Base-by-base conservation (phyloP, 2,329 filamentous ascomycete genomes). In the Cladorrhinum sp. region DNA sequence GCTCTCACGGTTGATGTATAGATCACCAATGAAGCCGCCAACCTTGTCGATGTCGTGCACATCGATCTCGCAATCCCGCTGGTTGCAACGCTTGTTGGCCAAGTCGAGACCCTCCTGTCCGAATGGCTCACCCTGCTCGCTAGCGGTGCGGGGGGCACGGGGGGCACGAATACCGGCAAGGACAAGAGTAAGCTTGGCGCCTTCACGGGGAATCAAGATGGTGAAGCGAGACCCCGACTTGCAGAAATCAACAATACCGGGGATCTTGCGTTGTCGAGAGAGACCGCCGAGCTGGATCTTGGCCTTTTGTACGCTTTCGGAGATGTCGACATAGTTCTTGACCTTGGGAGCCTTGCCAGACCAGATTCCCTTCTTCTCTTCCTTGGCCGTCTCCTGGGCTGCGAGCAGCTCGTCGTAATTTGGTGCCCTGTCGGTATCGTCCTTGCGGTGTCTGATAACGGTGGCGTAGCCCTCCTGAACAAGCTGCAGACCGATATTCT, bases 191-290 rank as follows among this genome's bases (percentile, higher is more conserved):
- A 99, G 82, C 80, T 97, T 98, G 72, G 94, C 88, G 70, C 92
- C 92, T 73, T 99, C 95, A 36, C 93, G 89, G 52, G 95, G 94
- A 54, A 99, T 86, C 9, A 99, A 80, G 36, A 99, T 82, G 24
- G 92, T 96, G 76, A 98, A 99, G 67, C 95, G 86, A 46, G 93
- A 96, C 28, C 91, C 95, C n/a, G 92, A 91, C 78, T 98, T 97
- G 80, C 96, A 95, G 74, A 96, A 99, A 75, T 99, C 95, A 48
- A 99, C 92, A 68, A 99, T 83, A 10, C 90, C 95, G 7, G 95
- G 92, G 2, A 98, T 88, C 75, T 91, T 94, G 81, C 92, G 94
- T 75, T 97, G 93, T 58, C 94, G 86, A 64, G 95, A 91, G 30
- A 99, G 83, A 21, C 92, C 88, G 10, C 91, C 90, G 39, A 96